Evolutionary conservation across 768 basidiomycete genomes (phyloP), one percentile per base, ranked within the genome.

Genomic region (Termitomyces sp.): DNA sequence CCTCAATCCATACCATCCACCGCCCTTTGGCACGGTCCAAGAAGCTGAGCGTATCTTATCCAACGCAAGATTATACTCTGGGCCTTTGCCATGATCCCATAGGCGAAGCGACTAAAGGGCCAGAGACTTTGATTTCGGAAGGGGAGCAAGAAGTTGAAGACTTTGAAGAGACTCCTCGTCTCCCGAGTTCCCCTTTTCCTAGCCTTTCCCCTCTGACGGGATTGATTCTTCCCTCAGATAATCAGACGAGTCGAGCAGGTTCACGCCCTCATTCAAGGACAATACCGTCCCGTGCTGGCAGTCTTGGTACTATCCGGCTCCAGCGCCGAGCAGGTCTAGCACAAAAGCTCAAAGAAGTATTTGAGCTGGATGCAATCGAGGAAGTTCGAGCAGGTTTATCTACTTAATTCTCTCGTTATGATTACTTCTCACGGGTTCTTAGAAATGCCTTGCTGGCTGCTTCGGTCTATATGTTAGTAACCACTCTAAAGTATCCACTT

Each of bases 401-500:
- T 31, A 55, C 4, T 49, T 53, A 36, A 22, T 49, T 50, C 9
- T 26, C 14, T 32, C 55, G 43, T 8, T 54, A 44, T 22, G 22
- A 54, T 5, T 9, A 42, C n/a, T 18, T 46, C 59, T 60, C 53
- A 55, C 48, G 46, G n/a, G 37, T 31, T 49, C 29, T 36, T 65
- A 86, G 94, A 97, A 77, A 87, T 96, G 83, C 88, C 92, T 1
- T 97, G 94, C 68, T 98, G 94, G 92, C 76, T 98, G 10, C 73
- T 98, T 57, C 85, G 93, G 51, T 93, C 91, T 50, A 85, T 95
- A 62, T 74, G 94, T 95, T 67, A 81, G 94, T 86, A 32, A 39
- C 12, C n/a, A 4, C 14, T 27, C 57, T 52, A 20, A 36, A 41
- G 26, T 41, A 22, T 3, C 37, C 13, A 29, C 37, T 52, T 51